Evolutionary conservation across 2,329 filamentous ascomycete species (phyloP).

Genomic region (Dendrostoma leiphaemia): DNA sequence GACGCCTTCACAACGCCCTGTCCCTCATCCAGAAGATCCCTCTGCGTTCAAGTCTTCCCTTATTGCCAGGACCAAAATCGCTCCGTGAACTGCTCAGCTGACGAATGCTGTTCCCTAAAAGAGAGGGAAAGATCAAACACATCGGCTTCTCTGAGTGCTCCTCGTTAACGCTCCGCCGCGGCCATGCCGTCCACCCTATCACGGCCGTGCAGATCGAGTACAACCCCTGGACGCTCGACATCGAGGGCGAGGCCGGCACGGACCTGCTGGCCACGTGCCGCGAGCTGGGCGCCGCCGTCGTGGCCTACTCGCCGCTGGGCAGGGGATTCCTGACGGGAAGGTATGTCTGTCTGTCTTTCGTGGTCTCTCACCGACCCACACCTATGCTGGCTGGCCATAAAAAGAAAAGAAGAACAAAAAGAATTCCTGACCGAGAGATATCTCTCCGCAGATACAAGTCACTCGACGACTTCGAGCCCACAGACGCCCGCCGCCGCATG

Average conservation of each 20-base stretch:
- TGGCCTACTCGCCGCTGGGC: conserved; percentile 60
- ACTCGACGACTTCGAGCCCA: conserved; percentile 43
- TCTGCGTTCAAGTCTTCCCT: too few relatives aligned
- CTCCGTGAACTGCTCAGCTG: too few relatives aligned
- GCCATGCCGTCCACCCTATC: conserved; percentile 47
- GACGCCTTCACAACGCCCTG: too few relatives aligned
- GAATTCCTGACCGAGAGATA: background rate
- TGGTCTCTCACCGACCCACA: too few relatives aligned
- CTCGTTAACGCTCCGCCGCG: conserved; percentile 48
- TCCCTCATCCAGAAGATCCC: too few relatives aligned
- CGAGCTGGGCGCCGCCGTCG: conserved; percentile 56
- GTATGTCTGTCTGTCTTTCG: background rate
- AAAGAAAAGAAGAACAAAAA: background rate
- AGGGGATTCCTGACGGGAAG: conserved; percentile 54
- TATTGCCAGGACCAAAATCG: too few relatives aligned
- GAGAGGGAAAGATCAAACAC: conserved; percentile 55
- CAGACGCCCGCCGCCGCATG: conserved; percentile 43
- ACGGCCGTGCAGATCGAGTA: conserved; percentile 54
- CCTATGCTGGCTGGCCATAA: background rate
- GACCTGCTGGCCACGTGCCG: conserved; percentile 51
- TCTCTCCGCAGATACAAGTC: conserved; percentile 33
- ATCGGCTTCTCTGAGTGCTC: conserved; percentile 54
- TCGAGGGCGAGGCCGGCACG: conserved; percentile 49
- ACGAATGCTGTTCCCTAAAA: conserved; percentile 13
- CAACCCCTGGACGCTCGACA: conserved; percentile 52